phyloP scores from a whole-genome alignment of 169 alveolate species.

The Plasmodium inui region DNA sequence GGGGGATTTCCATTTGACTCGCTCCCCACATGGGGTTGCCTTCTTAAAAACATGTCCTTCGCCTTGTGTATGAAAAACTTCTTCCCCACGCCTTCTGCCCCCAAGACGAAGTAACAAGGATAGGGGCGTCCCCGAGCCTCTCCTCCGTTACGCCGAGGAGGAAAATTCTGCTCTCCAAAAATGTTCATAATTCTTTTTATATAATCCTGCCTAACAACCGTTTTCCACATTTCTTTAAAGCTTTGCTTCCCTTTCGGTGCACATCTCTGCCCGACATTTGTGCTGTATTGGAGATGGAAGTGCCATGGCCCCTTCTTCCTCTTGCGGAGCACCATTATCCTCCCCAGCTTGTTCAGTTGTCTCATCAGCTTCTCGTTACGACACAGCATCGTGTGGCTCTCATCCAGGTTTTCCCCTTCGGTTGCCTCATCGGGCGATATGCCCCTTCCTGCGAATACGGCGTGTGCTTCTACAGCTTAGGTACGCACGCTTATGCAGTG shows the following conservation, averaged over 20 bases:
- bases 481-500: neutral
- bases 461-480: neutral
- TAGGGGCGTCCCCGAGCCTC: neutral
- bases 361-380: neutral
- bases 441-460: neutral
- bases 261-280: neutral
- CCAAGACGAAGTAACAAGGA: constrained; percentile 39
- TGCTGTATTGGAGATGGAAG: neutral
- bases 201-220: constrained; percentile 25
- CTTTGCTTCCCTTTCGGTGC: neutral
- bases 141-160: neutral
- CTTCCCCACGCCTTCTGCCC: constrained; percentile 58
- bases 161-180: neutral
- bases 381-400: neutral
- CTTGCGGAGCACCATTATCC: neutral
- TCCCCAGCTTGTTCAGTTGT: neutral
- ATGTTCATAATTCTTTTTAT: constrained; percentile 18
- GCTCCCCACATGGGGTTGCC: neutral
- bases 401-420: neutral
- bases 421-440: neutral
- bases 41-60: constrained; percentile 16
- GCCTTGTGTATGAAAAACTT: constrained; percentile 41
- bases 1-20: neutral
- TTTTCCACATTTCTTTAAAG: constrained; percentile 36
- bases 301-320: neutral